Conservation (phyloP, 2,329 filamentous ascomycete genomes). For the Fusarium sp. region DNA sequence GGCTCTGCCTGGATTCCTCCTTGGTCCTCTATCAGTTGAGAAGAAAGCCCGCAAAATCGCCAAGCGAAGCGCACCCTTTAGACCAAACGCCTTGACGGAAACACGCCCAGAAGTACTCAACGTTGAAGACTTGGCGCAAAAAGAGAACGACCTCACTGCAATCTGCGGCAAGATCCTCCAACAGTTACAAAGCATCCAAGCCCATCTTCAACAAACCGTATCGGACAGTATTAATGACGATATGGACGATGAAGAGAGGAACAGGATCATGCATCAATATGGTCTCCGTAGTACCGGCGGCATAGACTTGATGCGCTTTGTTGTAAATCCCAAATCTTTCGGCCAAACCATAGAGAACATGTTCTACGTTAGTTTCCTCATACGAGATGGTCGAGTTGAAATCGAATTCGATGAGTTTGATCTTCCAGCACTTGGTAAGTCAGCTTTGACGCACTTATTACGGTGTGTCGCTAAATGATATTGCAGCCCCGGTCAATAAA, state of each 20-base stretch:
- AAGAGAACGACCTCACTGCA: conserved; percentile 81
- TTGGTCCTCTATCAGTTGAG: conserved; percentile 89
- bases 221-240: conserved; percentile 58
- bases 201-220: conserved; percentile 59
- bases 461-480: conserved; percentile 28
- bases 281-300: conserved; percentile 75
- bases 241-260: conserved; percentile 58
- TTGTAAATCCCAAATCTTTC: conserved; percentile 89
- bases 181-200: conserved; percentile 64
- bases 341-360: conserved; percentile 96
- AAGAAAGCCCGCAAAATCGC: conserved; percentile 79
- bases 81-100: conserved; percentile 73
- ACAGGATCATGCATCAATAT: conserved; percentile 70
- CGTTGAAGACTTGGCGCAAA: conserved; percentile 78
- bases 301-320: conserved; percentile 85
- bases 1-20: conserved; percentile 81
- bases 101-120: conserved; percentile 82
- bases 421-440: conserved; percentile 83
- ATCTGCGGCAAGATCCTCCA: conserved; percentile 81
- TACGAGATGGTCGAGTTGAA: conserved; percentile 83
- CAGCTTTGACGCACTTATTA: neutral
- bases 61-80: conserved; percentile 77
- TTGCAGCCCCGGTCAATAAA: conserved; percentile 51
- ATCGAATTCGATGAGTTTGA: conserved; percentile 78
- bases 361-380: conserved; percentile 95